Percentiles rank a stretch among this genome's conserved stretches.
Conservation (phyloP, 2,329 filamentous ascomycete species). For the Botrytis deweyae region DNA sequence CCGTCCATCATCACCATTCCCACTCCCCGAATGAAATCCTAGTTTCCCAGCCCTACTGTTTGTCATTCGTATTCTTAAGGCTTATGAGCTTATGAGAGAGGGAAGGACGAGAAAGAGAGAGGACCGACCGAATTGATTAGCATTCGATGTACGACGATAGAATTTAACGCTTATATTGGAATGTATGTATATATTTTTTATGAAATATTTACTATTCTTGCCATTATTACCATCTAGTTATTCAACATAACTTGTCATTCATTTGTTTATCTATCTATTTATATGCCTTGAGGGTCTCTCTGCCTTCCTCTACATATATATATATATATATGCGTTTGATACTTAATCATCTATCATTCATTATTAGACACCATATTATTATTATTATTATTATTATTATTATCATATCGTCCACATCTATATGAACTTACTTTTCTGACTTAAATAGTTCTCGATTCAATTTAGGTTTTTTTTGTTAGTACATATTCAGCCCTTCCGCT, state of each 20-base stretch:
- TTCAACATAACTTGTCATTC: not conserved
- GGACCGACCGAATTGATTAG: not conserved
- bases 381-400: no score
- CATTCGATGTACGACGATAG: not conserved
- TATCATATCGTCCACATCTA: not conserved
- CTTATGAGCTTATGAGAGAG: conserved; percentile 2
- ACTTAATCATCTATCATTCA: not conserved
- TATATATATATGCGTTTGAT: not conserved
- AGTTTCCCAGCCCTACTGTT: conserved; percentile 16
- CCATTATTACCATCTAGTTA: not conserved
- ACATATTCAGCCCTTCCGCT: conserved; percentile 17
- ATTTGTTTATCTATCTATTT: not conserved
- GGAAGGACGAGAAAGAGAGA: not conserved
- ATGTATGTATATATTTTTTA: conserved; percentile 2
- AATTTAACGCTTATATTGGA: not conserved
- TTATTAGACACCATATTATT: not conserved
- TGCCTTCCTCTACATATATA: not conserved
- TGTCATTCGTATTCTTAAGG: conserved; percentile 7
- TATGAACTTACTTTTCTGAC: conserved; percentile 11
- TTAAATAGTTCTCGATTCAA: not conserved
- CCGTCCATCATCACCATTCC: not conserved
- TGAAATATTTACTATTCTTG: not conserved
- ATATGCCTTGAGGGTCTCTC: not conserved
- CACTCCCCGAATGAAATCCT: conserved; percentile 8
- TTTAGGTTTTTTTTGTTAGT: conserved; percentile 3